These are phyloP conservation scores for Spinacia oleracea DNA, from an alignment of 179 eudicot genomes.

Conservation along the genomic window DNA sequence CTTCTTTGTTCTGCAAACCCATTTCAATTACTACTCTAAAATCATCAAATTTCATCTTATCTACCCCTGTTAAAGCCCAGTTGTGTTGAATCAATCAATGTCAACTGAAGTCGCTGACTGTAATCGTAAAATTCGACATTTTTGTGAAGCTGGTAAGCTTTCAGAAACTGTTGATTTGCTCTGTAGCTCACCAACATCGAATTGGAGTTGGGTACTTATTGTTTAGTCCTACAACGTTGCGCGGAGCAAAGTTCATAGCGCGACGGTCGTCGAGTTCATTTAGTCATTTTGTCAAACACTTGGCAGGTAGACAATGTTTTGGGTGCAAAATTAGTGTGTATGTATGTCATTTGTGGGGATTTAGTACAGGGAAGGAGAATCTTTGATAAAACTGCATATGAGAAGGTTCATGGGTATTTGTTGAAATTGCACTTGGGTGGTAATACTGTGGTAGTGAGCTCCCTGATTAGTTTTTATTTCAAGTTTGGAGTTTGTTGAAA, in stretches of 20 bases:
- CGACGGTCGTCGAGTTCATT: slow-evolving; percentile 38
- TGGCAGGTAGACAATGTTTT: slow-evolving; percentile 31
- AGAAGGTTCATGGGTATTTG: slow-evolving; percentile 54
- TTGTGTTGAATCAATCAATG: background rate
- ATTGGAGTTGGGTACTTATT: slow-evolving; percentile 42
- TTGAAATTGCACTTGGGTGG: slow-evolving; percentile 44
- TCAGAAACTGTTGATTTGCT: slow-evolving; percentile 49
- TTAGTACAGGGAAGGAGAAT: slow-evolving; percentile 32
- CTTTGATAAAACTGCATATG: slow-evolving; percentile 35
- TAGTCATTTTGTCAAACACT: slow-evolving; percentile 43
- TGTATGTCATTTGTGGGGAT: slow-evolving; percentile 45
- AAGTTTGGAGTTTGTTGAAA: slow-evolving; percentile 57
- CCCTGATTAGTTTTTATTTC: slow-evolving; percentile 58
- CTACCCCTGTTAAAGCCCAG: slow-evolving; percentile 5
- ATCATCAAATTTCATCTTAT: slow-evolving; percentile 2
- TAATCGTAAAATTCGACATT: slow-evolving; percentile 40
- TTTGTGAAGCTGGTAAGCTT: slow-evolving; percentile 50
- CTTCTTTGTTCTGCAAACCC: slow-evolving; percentile 16
- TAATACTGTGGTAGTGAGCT: slow-evolving; percentile 52
- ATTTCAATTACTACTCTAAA: slow-evolving; percentile 14
- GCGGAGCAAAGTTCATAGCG: slow-evolving; percentile 29
- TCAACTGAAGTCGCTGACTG: slow-evolving; percentile 16
- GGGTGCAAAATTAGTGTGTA: slow-evolving; percentile 43
- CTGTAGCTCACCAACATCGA: slow-evolving; percentile 24
- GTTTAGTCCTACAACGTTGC: slow-evolving; percentile 37